Evolutionary conservation across 179 eudicot genomes (phyloP).

Genomic region (Spergularia azorica): DNA sequence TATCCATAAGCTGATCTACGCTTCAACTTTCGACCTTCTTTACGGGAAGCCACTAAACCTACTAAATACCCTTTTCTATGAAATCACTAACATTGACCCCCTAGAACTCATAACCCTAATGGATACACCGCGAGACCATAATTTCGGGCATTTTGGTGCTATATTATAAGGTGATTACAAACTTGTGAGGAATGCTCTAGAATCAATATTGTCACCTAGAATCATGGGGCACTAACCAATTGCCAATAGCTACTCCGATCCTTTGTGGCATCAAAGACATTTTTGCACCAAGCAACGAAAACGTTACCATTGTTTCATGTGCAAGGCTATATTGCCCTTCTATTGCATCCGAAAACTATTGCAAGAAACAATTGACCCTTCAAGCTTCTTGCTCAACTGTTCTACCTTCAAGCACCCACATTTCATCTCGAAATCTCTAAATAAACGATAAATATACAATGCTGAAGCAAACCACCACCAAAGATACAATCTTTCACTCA

Average conservation of each 20-base stretch:
- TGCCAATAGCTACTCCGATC: background rate
- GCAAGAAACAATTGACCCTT: too few relatives aligned
- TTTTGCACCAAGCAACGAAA: background rate
- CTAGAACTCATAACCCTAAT: background rate
- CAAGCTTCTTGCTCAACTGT: background rate
- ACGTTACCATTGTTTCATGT: background rate
- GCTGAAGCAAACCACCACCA: background rate
- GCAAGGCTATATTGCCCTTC: too few relatives aligned
- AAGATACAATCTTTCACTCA: slow-evolving; percentile 10
- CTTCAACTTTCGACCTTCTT: background rate
- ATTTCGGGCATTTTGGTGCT: background rate
- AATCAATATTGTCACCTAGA: background rate
- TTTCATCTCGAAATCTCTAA: background rate
- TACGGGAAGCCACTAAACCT: background rate
- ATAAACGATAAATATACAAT: background rate
- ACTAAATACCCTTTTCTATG: background rate
- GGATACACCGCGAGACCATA: background rate
- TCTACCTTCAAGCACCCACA: background rate
- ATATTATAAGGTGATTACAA: background rate
- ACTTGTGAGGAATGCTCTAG: background rate
- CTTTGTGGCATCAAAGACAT: background rate
- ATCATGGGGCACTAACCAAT: background rate
- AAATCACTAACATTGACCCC: background rate
- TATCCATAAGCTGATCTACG: background rate
- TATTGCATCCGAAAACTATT: too few relatives aligned